Percentiles rank a stretch among this genome's conserved stretches.
Conservation (phyloP, 129 eudicot species). For the Lactuca saligna region DNA sequence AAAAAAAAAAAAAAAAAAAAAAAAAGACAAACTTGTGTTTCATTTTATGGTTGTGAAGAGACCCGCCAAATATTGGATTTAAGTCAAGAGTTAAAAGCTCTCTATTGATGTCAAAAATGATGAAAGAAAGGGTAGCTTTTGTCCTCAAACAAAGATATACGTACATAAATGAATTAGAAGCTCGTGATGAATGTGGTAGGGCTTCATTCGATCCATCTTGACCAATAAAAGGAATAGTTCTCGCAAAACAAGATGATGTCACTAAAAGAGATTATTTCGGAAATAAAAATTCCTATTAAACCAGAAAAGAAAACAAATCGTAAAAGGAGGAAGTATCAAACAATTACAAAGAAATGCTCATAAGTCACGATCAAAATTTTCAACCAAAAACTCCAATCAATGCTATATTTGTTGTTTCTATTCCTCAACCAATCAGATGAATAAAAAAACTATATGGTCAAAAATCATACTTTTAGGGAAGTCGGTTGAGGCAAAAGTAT, state of each 20-base stretch:
- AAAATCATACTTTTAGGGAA: no score
- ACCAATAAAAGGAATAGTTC: neutral
- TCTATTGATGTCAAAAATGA: neutral
- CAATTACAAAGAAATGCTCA: no score
- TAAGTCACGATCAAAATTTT: no score
- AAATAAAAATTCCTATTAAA: neutral
- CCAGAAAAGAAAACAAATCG: neutral
- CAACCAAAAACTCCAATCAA: no score
- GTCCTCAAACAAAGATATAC: neutral
- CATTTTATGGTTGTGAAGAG: neutral
- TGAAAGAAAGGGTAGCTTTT: neutral
- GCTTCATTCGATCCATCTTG: neutral
- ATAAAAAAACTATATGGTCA: no score
- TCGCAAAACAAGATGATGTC: neutral
- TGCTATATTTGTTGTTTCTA: no score
- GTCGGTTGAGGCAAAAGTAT: no score
- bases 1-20: no score
- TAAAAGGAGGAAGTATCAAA: neutral
- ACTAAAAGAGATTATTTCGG: neutral
- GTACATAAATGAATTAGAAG: neutral
- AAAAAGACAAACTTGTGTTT: neutral
- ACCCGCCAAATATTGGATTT: neutral
- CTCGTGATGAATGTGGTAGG: neutral
- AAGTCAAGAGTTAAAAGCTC: neutral
- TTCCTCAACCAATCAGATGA: no score